Base-by-base conservation (phyloP, 257 asterid genomes). In the Handroanthus guayacan region DNA sequence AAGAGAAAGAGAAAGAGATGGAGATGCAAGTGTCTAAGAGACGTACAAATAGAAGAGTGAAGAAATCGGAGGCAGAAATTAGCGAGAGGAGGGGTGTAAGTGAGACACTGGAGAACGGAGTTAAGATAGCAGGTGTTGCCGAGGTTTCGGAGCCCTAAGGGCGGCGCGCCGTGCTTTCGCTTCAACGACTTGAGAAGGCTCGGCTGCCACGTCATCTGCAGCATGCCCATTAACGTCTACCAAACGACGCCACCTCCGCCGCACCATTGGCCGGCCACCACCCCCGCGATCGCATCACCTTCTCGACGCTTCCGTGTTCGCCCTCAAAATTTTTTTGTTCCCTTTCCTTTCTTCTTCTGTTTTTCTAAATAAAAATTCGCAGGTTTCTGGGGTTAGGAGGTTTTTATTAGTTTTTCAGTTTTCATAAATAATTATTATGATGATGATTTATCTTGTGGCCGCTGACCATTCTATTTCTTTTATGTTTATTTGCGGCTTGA, bases 121-220 rank as follows among this genome's bases (percentile, higher is more conserved):
- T 95, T 95, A 81, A 95, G 92, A 80, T 95, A 95, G 86, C 99
- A 95, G 65, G 94, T 83, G 78, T 95, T 95, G 86, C 99, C 99
- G 66, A 95, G 88, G 87, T 95, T 95, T 71, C 85, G 86, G 67
- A 95, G 94, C 89, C 99, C 99, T 87, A 95, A 66, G 25, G 99
- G 99, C 45, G 98, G 88, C 67, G 85, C 71, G 81, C 94, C 95
- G 73, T 87, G 85, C 87, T 86, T 92, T 58, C 96, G 96, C 84
- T 90, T 94, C 78, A 84, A 85, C 76, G 74, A 71, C 87, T 80
- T 87, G 67, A 89, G 90, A 55, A 89, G 84, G 85, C 86, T 87
- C 82, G 96, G 88, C 89, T 88, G 98, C 99, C 99, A 95, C 89
- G 92, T 89, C 99, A 95, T 93, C 87, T 95, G 97, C 97, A 89